phyloP scores from a whole-genome alignment of 495 filamentous ascomycete genomes.

The Aspergillus nidulans region DNA sequence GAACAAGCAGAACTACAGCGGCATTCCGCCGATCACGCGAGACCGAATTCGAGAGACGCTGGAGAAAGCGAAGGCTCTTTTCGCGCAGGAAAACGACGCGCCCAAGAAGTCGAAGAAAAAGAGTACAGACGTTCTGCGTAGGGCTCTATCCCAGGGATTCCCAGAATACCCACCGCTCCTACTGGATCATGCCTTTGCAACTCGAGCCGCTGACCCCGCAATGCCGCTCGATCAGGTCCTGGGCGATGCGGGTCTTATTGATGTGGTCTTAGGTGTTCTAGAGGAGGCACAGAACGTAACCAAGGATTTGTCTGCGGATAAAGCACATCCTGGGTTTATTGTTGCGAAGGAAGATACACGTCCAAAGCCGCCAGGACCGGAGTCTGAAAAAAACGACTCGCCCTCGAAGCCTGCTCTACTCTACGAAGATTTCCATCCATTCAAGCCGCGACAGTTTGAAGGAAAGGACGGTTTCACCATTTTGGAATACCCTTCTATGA shows the following conservation, averaged over 20 bases:
- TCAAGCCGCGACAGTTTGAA: constrained; percentile 79
- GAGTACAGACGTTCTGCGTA: constrained; percentile 66
- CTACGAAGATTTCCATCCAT: constrained; percentile 96
- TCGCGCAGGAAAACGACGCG: constrained; percentile 42
- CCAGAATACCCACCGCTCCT: constrained; percentile 82
- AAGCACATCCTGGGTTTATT: constrained; percentile 68
- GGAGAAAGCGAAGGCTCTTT: constrained; percentile 55
- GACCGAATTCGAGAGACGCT: constrained; percentile 67
- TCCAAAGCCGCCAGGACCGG: constrained; percentile 21
- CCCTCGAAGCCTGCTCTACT: constrained; percentile 50
- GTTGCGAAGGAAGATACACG: constrained; percentile 63
- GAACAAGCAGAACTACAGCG: constrained; percentile 74
- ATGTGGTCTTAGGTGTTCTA: constrained; percentile 59
- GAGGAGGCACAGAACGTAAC: constrained; percentile 55
- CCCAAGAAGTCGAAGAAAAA: constrained; percentile 76
- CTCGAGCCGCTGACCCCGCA: constrained; percentile 60
- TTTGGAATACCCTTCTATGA: constrained; percentile 76
- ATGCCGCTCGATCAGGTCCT: constrained; percentile 64
- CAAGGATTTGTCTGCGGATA: constrained; percentile 33
- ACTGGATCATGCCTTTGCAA: constrained; percentile 77
- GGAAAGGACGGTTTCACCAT: constrained; percentile 58
- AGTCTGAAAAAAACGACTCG: constrained; percentile 28
- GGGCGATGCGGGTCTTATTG: constrained; percentile 57
- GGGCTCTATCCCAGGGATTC: constrained; percentile 73
- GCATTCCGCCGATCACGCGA: constrained; percentile 67